Evolutionary conservation across 345 rosid genomes (phyloP).

Genomic region (Adansonia digitata): DNA sequence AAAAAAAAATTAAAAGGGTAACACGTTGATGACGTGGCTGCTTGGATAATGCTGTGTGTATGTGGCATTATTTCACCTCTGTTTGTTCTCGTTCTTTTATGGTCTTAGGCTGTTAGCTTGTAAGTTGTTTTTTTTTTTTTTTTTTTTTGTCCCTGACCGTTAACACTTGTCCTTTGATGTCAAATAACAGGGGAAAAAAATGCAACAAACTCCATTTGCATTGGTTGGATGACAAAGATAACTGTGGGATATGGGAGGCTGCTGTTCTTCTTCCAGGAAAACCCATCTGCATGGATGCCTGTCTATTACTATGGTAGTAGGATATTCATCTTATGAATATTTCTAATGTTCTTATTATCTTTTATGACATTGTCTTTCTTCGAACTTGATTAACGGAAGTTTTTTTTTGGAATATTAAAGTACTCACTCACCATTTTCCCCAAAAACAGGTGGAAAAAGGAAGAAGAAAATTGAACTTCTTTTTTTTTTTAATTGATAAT

Average conservation of each 20-base stretch:
- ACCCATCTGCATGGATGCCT: constrained; percentile 73
- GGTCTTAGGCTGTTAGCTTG: constrained; percentile 8
- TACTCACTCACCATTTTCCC: neutral
- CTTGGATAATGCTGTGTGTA: neutral
- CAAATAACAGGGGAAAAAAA: constrained; percentile 25
- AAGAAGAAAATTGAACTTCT: neutral
- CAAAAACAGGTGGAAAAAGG: neutral
- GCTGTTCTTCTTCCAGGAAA: constrained; percentile 77
- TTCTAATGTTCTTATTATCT: neutral
- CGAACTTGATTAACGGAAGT: neutral
- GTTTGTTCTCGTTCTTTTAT: too few species aligned
- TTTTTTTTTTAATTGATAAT: neutral
- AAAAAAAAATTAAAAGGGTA: too few species aligned
- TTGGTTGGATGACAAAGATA: constrained; percentile 24
- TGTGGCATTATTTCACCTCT: too few species aligned
- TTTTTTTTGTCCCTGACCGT: too few species aligned
- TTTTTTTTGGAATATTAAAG: neutral
- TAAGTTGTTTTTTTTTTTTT: neutral
- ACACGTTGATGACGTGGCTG: neutral
- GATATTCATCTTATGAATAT: neutral
- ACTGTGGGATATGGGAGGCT: constrained; percentile 73
- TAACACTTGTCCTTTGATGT: neutral
- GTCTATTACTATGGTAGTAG: constrained; percentile 71
- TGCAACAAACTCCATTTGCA: constrained; percentile 21
- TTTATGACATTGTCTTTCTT: neutral